These are phyloP conservation scores for Mycena vulgaris DNA, from an alignment of 768 basidiomycete genomes.

Conservation along the genomic window DNA sequence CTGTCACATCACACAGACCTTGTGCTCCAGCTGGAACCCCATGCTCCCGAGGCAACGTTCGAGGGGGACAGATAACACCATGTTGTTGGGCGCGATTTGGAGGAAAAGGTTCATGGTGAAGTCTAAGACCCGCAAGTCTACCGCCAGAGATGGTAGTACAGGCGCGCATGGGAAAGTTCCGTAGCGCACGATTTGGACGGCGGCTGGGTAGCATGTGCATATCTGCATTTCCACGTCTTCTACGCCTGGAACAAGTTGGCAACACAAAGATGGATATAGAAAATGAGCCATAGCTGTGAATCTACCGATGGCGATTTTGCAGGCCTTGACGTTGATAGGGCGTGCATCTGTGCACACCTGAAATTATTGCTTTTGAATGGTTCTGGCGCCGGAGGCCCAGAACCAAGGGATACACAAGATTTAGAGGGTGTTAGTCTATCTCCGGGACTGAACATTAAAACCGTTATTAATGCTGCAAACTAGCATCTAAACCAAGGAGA, in stretches of 20 bases:
- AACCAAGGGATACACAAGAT: no score
- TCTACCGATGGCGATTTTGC: background rate
- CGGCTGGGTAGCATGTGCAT: background rate
- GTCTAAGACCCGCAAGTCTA: conserved; percentile 21
- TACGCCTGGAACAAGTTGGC: background rate
- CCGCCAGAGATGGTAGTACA: conserved; percentile 1
- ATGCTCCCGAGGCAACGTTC: background rate
- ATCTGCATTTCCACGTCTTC: background rate
- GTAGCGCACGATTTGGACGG: background rate
- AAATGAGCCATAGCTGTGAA: background rate
- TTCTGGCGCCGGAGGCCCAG: no score
- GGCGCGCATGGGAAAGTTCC: conserved; percentile 16
- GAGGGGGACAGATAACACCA: background rate
- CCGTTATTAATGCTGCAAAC: no score
- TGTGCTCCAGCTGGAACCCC: conserved; percentile 17
- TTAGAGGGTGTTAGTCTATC: no score
- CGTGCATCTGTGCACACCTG: no score
- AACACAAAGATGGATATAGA: no score
- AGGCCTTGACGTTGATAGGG: no score
- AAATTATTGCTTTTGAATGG: no score
- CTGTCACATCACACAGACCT: no score
- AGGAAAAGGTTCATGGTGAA: conserved; percentile 12
- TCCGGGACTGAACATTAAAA: no score
- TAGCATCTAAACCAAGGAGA: no score
- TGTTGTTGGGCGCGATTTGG: conserved; percentile 18